Percentiles rank a stretch among this genome's conserved stretches.
These are phyloP conservation scores for Populus tremula DNA, from an alignment of 345 rosid genomes.

Conservation along the genomic window DNA sequence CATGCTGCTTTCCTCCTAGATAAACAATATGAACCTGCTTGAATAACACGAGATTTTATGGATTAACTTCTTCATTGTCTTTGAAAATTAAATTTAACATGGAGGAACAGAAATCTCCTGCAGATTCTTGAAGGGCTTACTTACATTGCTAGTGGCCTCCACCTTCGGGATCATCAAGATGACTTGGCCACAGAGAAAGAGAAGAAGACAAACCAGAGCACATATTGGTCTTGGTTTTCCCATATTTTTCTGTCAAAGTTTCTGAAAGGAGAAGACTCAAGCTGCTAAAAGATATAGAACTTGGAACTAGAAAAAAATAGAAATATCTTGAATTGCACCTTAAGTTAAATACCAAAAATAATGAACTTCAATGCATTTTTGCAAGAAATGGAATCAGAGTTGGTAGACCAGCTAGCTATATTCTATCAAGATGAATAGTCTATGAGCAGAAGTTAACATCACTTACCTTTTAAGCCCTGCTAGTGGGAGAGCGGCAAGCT, in stretches of 20 bases:
- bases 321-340: neutral
- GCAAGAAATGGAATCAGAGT: neutral
- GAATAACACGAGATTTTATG: neutral
- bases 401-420: neutral
- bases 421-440: neutral
- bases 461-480: conserved; percentile 5
- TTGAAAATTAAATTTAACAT: neutral
- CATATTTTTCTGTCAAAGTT: conserved; percentile 5
- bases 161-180: conserved; percentile 7
- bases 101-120: neutral
- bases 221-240: conserved; percentile 4
- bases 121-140: neutral
- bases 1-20: conserved; percentile 51
- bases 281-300: neutral
- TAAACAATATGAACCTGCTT: conserved; percentile 61
- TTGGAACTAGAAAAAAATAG: neutral
- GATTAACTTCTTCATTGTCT: neutral
- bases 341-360: neutral
- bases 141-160: conserved; percentile 23
- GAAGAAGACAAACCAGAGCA: conserved; percentile 17
- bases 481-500: neutral
- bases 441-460: neutral
- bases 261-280: neutral
- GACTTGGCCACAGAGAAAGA: conserved; percentile 6
- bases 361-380: neutral